Conservation (phyloP, 2,329 filamentous ascomycete genomes). For the Aspergillus terreus region DNA sequence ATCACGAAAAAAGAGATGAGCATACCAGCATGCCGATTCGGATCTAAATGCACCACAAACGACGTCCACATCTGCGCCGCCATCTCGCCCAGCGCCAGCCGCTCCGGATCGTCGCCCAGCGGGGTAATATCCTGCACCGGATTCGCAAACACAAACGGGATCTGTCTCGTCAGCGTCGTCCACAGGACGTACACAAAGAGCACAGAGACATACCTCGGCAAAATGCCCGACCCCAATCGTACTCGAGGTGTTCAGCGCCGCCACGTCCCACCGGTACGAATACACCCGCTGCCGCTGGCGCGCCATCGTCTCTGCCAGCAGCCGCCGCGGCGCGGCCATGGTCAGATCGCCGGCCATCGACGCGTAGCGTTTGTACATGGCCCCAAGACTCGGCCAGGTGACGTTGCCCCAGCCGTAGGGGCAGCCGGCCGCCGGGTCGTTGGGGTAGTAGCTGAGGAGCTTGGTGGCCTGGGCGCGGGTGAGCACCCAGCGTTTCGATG, state of each 20-base stretch:
- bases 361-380: constrained; percentile 28
- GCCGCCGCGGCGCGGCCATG: constrained; percentile 26
- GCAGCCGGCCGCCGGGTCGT: constrained; percentile 46
- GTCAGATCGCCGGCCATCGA: constrained; percentile 29
- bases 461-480: constrained; percentile 25
- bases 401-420: constrained; percentile 38
- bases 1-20: too few relatives aligned
- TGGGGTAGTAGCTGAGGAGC: constrained; percentile 51
- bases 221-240: constrained; percentile 29
- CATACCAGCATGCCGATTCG: constrained; percentile 26
- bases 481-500: constrained; percentile 28
- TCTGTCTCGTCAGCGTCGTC: constrained; percentile 13
- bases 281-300: constrained; percentile 16
- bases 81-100: constrained; percentile 24
- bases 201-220: constrained; percentile 20
- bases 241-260: constrained; percentile 22
- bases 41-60: constrained; percentile 25
- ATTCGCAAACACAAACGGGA: constrained; percentile 31
- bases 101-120: constrained; percentile 21
- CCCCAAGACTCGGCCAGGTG: constrained; percentile 24
- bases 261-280: constrained; percentile 29
- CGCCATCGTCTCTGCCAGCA: constrained; percentile 25
- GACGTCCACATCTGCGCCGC: constrained; percentile 32
- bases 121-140: constrained; percentile 26
- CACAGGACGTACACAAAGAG: not conserved